phyloP scores from a whole-genome alignment of 2,329 filamentous ascomycete species.

The Epicoccum sorghinum region DNA sequence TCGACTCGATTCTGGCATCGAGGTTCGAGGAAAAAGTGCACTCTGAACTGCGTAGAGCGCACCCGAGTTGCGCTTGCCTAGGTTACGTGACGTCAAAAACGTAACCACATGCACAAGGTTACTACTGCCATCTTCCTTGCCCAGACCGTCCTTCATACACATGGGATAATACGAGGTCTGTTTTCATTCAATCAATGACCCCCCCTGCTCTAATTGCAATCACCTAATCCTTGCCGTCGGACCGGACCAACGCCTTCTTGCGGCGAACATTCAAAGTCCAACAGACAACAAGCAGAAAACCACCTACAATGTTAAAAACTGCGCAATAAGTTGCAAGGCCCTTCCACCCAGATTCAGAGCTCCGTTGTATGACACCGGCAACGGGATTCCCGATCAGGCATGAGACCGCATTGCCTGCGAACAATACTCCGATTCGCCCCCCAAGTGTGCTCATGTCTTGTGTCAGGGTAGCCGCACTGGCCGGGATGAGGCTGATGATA shows the following conservation, averaged over 20 bases:
- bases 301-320: slow-evolving; percentile 16
- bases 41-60: neutral
- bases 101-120: neutral
- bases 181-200: too few relatives aligned
- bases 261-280: slow-evolving; percentile 9
- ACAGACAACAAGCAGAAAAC: slow-evolving; percentile 11
- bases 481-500: slow-evolving; percentile 26
- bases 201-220: neutral
- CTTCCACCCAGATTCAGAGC: slow-evolving; percentile 7
- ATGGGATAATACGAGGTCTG: too few relatives aligned
- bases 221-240: neutral
- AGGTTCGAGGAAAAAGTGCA: neutral
- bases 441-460: slow-evolving; percentile 27
- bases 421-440: slow-evolving; percentile 28
- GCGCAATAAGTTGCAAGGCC: slow-evolving; percentile 17
- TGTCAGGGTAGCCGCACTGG: slow-evolving; percentile 24
- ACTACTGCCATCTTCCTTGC: neutral
- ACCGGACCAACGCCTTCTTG: neutral
- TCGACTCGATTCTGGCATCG: neutral
- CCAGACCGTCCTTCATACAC: too few relatives aligned
- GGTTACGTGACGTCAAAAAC: neutral
- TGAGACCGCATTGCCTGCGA: slow-evolving; percentile 29
- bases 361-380: slow-evolving; percentile 26
- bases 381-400: slow-evolving; percentile 31
- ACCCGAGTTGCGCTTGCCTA: neutral